phyloP scores from a whole-genome alignment of 768 basidiomycete species.

The Neoboletus brunneissimus region DNA sequence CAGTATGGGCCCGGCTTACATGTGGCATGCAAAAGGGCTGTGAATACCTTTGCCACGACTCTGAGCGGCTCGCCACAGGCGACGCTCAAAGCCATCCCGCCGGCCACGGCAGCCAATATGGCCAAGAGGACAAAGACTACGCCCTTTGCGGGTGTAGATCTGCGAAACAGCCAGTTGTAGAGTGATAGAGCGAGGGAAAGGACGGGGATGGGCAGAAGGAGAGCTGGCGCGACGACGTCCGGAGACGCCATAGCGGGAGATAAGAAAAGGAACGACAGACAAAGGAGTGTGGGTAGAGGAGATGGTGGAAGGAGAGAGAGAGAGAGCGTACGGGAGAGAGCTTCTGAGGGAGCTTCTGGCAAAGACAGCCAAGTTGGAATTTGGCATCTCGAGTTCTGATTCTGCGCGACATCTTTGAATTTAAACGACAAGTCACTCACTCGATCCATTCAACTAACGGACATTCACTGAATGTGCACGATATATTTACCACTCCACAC shows the following conservation, averaged over 20 bases:
- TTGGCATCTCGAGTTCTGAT: conserved; percentile 22
- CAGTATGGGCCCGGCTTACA: conserved; percentile 10
- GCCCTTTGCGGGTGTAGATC: conserved; percentile 5
- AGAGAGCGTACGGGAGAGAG: not conserved
- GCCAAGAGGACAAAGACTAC: conserved; percentile 20
- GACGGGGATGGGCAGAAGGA: conserved; percentile 25
- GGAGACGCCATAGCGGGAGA: conserved; percentile 21
- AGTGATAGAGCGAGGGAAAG: conserved; percentile 15
- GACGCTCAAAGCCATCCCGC: conserved; percentile 19
- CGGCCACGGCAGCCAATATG: conserved; percentile 23
- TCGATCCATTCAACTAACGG: not conserved
- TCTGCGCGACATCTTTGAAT: conserved; percentile 9
- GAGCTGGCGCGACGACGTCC: conserved; percentile 25
- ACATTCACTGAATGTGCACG: not conserved
- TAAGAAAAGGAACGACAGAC: conserved; percentile 17
- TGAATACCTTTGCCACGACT: conserved; percentile 15
- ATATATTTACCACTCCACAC: not conserved
- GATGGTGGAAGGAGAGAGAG: not conserved
- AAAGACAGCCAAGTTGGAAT: conserved; percentile 1
- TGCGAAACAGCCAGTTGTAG: conserved; percentile 8
- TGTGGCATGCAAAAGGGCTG: conserved; percentile 20
- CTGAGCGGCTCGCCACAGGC: conserved; percentile 15
- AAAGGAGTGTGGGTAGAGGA: conserved; percentile 12
- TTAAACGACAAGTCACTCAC: conserved; percentile 15
- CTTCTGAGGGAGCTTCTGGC: conserved; percentile 2